Base-by-base conservation (phyloP, 345 rosid species). In the Gynandropsis gynandra region DNA sequence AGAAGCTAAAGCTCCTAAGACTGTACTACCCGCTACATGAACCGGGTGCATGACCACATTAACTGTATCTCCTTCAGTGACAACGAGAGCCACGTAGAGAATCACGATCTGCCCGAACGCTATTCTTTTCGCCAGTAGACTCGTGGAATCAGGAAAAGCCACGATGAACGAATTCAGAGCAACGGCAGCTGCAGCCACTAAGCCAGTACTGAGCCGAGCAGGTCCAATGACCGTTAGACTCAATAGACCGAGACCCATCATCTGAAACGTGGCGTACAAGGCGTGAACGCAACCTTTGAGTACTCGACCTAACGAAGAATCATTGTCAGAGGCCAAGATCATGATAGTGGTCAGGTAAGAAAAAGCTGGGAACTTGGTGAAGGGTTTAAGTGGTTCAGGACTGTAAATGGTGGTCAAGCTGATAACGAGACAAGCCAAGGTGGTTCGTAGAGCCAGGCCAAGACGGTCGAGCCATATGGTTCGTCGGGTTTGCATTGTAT, bases 71-170 rank as follows among this genome's bases (percentile, higher is more conserved):
- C 68, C 75, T 10, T 80, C 76, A 35, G 71, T 40, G 43, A 80
- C 66, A 20, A 66, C 84, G 19, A 80, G 49, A 20, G 80, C 78
- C 8, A 78, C 92, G 32, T 63, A 88, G 33, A 88, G 71, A 21
- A 82, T 77, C 42, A 84, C 88, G 8, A 73, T 68, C 74, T 84
- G 95, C 47, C 95, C 95, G 47, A 82, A 84, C 24, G 95, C 90
- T 45, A 88, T 75, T 58, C 95, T 68, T 67, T 84, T 88, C 10
- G 86, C 67, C 73, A 74, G 37, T 63, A 88, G 44, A 50, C 72
- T 63, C 6, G 84, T 78, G 21, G 81, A 82, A 57, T 60, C 73
- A 0, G 97, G 97, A 50, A 84, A 58, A n/a, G 88, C 97, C 19
- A 88, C 83, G 56, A 71, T 19, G 50, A 88, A 84, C 9, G 86